phyloP scores from a whole-genome alignment of 495 filamentous ascomycete genomes.

The Bombardia bombarda region DNA sequence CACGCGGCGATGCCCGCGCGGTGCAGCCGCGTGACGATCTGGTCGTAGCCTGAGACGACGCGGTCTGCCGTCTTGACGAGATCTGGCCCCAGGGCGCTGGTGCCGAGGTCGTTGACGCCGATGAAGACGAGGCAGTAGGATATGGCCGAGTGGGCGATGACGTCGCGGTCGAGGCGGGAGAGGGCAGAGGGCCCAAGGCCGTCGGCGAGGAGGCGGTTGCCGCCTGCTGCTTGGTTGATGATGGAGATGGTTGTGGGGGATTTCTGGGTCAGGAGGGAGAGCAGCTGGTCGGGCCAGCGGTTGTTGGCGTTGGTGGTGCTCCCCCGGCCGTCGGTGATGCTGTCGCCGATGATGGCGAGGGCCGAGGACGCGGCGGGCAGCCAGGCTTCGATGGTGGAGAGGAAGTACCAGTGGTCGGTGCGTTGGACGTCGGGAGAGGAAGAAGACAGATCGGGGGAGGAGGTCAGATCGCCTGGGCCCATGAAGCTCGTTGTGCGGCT shows the following conservation, averaged over 20 bases:
- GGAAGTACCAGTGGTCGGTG: conserved; percentile 43
- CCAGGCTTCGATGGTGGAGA: conserved; percentile 46
- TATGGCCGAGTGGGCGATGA: conserved; percentile 45
- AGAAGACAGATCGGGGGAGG: conserved; percentile 23
- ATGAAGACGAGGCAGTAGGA: conserved; percentile 52
- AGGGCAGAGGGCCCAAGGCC: conserved; percentile 52
- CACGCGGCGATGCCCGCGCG: conserved; percentile 43
- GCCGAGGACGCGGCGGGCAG: conserved; percentile 13
- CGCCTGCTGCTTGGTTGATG: conserved; percentile 59
- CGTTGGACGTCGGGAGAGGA: conserved; percentile 16
- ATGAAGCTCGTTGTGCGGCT: conserved; percentile 49
- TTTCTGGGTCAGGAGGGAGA: conserved; percentile 31
- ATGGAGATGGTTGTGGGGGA: conserved; percentile 33
- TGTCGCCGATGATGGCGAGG: conserved; percentile 57
- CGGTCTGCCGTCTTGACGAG: conserved; percentile 38
- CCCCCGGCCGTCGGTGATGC: conserved; percentile 58
- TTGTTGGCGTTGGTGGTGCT: conserved; percentile 53
- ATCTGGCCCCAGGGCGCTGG: conserved; percentile 27
- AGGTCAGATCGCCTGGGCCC: conserved; percentile 39
- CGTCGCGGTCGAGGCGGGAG: conserved; percentile 52
- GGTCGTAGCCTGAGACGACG: conserved; percentile 47
- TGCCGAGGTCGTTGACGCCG: conserved; percentile 60
- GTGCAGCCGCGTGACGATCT: conserved; percentile 48
- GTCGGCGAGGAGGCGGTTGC: conserved; percentile 54
- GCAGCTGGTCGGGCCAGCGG: conserved; percentile 56